Evolutionary conservation across 2,329 filamentous ascomycete species (phyloP).

Genomic region (Aspergillus hiratsukae): DNA sequence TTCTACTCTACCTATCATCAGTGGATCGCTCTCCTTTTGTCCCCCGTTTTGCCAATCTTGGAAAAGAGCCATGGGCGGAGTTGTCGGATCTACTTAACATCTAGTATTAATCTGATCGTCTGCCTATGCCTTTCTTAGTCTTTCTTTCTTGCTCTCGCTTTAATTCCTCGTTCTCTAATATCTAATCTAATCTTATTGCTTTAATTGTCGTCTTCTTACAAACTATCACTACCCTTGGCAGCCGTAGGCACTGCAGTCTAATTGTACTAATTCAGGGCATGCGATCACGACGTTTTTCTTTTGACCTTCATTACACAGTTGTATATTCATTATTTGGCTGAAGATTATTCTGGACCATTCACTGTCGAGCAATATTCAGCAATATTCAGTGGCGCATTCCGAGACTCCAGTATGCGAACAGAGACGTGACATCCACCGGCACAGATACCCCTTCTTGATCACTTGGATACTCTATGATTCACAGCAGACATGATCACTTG

Average conservation of each 20-base stretch:
- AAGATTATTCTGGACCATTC: neutral
- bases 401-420: slow-evolving; percentile 14
- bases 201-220: neutral
- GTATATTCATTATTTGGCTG: neutral
- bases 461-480: neutral
- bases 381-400: neutral
- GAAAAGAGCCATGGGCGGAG: neutral
- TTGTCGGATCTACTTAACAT: neutral
- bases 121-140: neutral
- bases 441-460: neutral
- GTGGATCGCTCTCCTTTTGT: neutral
- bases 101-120: neutral
- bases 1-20: neutral
- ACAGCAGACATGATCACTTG: slow-evolving; percentile 18
- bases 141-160: neutral
- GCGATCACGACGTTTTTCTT: neutral
- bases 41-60: neutral
- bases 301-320: neutral
- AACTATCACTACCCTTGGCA: neutral
- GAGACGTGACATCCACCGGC: slow-evolving; percentile 5
- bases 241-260: neutral
- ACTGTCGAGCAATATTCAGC: no score
- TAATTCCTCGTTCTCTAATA: neutral
- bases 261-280: neutral
- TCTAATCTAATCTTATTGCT: neutral